Base-by-base conservation (phyloP, 164 flowering plant genomes). In the Paratinospora sagittata region DNA sequence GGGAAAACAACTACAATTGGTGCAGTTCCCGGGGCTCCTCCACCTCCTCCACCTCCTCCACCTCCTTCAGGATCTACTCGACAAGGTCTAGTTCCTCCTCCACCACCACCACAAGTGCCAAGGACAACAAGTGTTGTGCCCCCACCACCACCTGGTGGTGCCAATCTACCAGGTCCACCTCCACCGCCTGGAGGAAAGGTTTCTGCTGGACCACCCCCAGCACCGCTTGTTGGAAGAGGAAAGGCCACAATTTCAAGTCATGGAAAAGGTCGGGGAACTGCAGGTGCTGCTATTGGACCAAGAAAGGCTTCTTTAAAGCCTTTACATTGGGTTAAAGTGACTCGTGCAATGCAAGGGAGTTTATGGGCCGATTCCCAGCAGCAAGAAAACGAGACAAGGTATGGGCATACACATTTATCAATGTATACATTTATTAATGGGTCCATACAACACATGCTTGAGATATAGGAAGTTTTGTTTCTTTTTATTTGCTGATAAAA, bases 291-390 rank as follows among this genome's bases (percentile, higher is more conserved):
- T 72, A 81, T 13, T 80, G 86, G 84, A 19, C 86, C 93, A 27
- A 91, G 90, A 78, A 91, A 79, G 79, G 68, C 88, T 66, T 82
- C 90, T 23, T 67, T 95, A 73, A 95, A 87, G 78, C 97, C 99
- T 23, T 81, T 95, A 61, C 99, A 95, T 71, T 95, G 99, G 99
- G 92, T 85, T 45, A 95, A 95, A 84, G 97, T 95, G 71, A 90
- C 97, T 75, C 83, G 98, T 73, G 99, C 98, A 72, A 71, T 89
- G 87, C 92, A 95, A 79, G 98, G 98, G 69, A 92, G 99, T 77
- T 80, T 95, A 70, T 95, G 98, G 98, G 99, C 92, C 74, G 98
- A 93, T 82, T 76, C 91, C 58, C 89, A 80, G 27, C 83, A 85
- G 65, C 92, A 87, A 73, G 99, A 89, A 72, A 81, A 81, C 75